Conservation (phyloP, 768 basidiomycete species). For the Lactifluus hygrophoroides region DNA sequence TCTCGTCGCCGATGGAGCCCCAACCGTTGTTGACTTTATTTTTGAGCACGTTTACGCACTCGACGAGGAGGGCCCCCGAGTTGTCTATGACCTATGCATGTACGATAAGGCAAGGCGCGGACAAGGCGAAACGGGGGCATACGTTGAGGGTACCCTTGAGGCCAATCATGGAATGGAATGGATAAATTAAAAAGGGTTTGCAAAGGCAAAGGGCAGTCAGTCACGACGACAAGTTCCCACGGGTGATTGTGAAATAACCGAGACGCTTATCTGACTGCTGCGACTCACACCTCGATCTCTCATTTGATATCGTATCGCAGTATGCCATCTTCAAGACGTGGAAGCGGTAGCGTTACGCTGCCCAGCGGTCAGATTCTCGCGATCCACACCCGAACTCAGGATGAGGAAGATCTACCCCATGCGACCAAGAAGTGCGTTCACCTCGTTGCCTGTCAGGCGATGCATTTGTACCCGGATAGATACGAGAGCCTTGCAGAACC, state of each 20-base stretch:
- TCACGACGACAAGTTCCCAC: constrained; percentile 4
- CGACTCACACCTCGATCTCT: too few relatives aligned
- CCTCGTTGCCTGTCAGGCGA: constrained; percentile 6
- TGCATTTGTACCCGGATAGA: constrained; percentile 12
- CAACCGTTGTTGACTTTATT: constrained; percentile 94
- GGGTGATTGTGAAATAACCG: constrained; percentile 16
- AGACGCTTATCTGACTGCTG: too few relatives aligned
- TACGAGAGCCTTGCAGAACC: constrained; percentile 42
- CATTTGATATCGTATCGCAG: too few relatives aligned
- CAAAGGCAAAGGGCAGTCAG: too few relatives aligned
- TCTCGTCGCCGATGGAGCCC: constrained; percentile 90
- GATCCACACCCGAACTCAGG: constrained; percentile 81
- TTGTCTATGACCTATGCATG: constrained; percentile 82
- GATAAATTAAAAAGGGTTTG: too few relatives aligned
- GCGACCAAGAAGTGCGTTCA: constrained; percentile 79
- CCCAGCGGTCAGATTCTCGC: constrained; percentile 73
- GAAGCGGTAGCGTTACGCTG: constrained; percentile 65
- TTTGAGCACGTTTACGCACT: constrained; percentile 95
- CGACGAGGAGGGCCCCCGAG: constrained; percentile 87
- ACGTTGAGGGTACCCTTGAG: constrained; percentile 90
- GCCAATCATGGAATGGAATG: constrained; percentile 63
- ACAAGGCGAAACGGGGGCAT: constrained; percentile 21
- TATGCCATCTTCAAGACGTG: constrained; percentile 68
- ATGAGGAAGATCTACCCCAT: constrained; percentile 82
- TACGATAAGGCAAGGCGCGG: too few relatives aligned